Percentiles rank a stretch among this genome's conserved stretches.
These are phyloP conservation scores for Monilinia polystroma DNA, from an alignment of 2,329 filamentous ascomycete species.

Conservation along the genomic window DNA sequence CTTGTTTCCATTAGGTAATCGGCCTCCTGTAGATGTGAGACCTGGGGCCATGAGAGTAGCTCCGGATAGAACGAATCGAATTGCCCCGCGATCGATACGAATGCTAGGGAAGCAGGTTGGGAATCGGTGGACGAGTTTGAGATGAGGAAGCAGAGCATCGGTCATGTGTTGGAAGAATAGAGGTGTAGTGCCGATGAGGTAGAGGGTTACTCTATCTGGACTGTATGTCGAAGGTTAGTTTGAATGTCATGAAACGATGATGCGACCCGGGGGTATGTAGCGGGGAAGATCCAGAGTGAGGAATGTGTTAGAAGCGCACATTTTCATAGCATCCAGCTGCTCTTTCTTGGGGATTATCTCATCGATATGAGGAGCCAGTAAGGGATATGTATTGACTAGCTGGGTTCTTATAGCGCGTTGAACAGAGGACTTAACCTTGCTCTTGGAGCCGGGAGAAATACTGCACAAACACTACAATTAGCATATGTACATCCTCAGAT, in stretches of 20 bases:
- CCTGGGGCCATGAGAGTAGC: slow-evolving; percentile 96
- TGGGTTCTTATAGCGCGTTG: slow-evolving; percentile 83
- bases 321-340: slow-evolving; percentile 85
- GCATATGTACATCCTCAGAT: slow-evolving; percentile 23
- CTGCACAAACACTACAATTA: slow-evolving; percentile 46
- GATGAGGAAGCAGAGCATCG: slow-evolving; percentile 79
- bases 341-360: slow-evolving; percentile 94
- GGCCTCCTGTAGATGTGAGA: slow-evolving; percentile 77
- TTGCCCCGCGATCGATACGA: slow-evolving; percentile 91
- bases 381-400: slow-evolving; percentile 80
- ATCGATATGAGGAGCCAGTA: slow-evolving; percentile 84
- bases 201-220: slow-evolving; percentile 85
- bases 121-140: slow-evolving; percentile 86
- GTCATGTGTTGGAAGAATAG: slow-evolving; percentile 86
- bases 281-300: neutral
- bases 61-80: slow-evolving; percentile 91
- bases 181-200: slow-evolving; percentile 73
- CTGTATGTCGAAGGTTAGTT: slow-evolving; percentile 41
- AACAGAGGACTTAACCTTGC: slow-evolving; percentile 95
- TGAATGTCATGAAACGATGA: neutral
- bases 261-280: neutral
- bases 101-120: slow-evolving; percentile 79
- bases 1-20: slow-evolving; percentile 58
- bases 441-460: slow-evolving; percentile 75
- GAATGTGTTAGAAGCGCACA: slow-evolving; percentile 48